Conservation (phyloP, 768 basidiomycete species). For the Epithele typhae region DNA sequence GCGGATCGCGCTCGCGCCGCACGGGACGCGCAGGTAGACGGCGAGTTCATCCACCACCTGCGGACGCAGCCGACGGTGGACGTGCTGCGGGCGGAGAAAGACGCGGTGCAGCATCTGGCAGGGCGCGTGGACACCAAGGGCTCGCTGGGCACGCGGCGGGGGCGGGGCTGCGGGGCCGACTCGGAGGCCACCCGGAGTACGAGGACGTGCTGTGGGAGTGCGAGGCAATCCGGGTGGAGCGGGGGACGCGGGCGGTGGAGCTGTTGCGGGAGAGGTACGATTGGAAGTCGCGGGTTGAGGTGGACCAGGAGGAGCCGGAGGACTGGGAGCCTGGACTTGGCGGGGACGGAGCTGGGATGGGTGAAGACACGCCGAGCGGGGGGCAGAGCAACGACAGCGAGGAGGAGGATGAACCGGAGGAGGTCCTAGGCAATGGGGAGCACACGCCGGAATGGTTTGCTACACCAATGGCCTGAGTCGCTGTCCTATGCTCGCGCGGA, state of each 20-base stretch:
- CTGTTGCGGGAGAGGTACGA: constrained; percentile 80
- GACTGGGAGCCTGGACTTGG: constrained; percentile 53
- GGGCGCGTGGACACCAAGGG: constrained; percentile 48
- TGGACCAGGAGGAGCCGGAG: constrained; percentile 75
- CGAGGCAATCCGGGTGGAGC: constrained; percentile 60
- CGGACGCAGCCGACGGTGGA: constrained; percentile 79
- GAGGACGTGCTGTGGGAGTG: constrained; percentile 67
- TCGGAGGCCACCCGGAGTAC: constrained; percentile 29
- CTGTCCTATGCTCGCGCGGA: neutral
- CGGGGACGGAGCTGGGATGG: constrained; percentile 23
- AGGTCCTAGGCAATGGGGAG: constrained; percentile 26
- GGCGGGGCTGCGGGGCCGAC: no score
- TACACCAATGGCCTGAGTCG: constrained; percentile 2
- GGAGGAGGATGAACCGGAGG: constrained; percentile 29
- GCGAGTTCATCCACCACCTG: constrained; percentile 66
- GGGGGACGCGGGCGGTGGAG: constrained; percentile 70
- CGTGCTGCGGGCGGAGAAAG: constrained; percentile 67
- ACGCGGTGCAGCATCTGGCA: constrained; percentile 64
- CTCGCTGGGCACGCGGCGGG: constrained; percentile 23
- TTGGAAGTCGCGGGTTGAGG: constrained; percentile 77
- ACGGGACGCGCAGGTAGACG: constrained; percentile 64
- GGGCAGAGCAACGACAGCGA: constrained; percentile 28
- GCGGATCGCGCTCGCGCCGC: constrained; percentile 56
- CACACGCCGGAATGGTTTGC: constrained; percentile 19
- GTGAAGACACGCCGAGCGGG: constrained; percentile 21